Evolutionary conservation across 768 basidiomycete genomes (phyloP), one percentile per base, ranked within the genome.

Genomic region (Mycena capillaripes): DNA sequence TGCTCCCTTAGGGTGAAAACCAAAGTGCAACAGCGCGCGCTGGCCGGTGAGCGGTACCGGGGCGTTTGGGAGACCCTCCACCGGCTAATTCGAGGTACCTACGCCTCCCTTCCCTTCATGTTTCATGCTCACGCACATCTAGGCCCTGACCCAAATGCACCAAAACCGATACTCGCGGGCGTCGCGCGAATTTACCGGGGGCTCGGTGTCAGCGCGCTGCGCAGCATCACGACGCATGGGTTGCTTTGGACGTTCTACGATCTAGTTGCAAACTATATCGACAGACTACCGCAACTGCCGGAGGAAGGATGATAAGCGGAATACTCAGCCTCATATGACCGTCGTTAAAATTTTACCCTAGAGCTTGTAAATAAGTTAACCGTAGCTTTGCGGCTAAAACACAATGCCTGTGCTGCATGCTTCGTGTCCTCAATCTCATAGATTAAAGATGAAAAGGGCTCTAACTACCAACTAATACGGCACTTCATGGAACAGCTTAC

Each of bases 161-260:
- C 96, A 25, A 93, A 93, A 81, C 89, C 93, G 8, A 83, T 97
- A 12, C 80, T 94, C 8, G 87, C 86, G 52, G 98, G 98, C 29
- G 83, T 98, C 55, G 86, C 91, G 38, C 87, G 96, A 42, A 91
- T 99, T 74, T 99, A 99, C 81, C 92, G 94, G 71, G 98, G 97
- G 64, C 89, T 98, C 60, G 96, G 97, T 66, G 95, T 99, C 74
- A 97, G 96, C 72, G 97, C 97, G 46, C 81, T 95, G 61, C 90
- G 98, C 62, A 97, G 94, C 76, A 93, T 97, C 77, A 95, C 96
- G 36, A 97, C 96, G 9, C 97, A 98, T 75, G 97, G 97, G 25
- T 85, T 97, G 44, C 85, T 97, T 60, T 98, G 97, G 97, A 97
- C 97, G 10, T 86, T 98, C 71, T 96, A 97, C 80, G 97, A 98